Evolutionary conservation across 2,329 filamentous ascomycete species (phyloP).

Genomic region (Ceratocystis lukuohia): DNA sequence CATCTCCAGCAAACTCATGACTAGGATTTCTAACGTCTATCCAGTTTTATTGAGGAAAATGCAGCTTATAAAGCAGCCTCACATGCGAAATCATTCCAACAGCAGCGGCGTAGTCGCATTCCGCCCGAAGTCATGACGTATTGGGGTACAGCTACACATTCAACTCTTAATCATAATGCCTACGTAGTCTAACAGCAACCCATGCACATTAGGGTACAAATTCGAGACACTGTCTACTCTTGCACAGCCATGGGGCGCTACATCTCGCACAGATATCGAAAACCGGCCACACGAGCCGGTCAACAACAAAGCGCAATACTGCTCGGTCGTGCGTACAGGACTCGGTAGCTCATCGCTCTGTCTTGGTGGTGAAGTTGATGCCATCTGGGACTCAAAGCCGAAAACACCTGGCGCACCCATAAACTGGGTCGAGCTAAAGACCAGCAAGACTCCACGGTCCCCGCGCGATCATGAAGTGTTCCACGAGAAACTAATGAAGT

Average conservation of each 20-base stretch:
- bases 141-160: slow-evolving; percentile 50
- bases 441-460: slow-evolving; percentile 56
- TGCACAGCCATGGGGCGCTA: slow-evolving; percentile 59
- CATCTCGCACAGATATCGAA: slow-evolving; percentile 65
- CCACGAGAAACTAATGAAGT: slow-evolving; percentile 83
- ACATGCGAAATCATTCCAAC: slow-evolving; percentile 39
- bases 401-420: slow-evolving; percentile 49
- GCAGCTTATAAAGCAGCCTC: slow-evolving; percentile 56
- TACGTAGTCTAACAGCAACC: neutral
- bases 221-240: slow-evolving; percentile 80
- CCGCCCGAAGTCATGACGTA: slow-evolving; percentile 77
- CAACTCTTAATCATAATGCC: neutral
- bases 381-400: slow-evolving; percentile 77
- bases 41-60: slow-evolving; percentile 85
- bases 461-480: slow-evolving; percentile 60
- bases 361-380: slow-evolving; percentile 88
- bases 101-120: slow-evolving; percentile 30
- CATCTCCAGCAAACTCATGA: neutral
- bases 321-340: slow-evolving; percentile 79
- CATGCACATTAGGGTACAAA: slow-evolving; percentile 62
- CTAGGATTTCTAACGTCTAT: neutral
- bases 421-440: slow-evolving; percentile 94
- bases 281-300: slow-evolving; percentile 56
- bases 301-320: slow-evolving; percentile 89
- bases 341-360: slow-evolving; percentile 67